Evolutionary conservation across 2,329 filamentous ascomycete species (phyloP).

Genomic region (Colletotrichum sp.): DNA sequence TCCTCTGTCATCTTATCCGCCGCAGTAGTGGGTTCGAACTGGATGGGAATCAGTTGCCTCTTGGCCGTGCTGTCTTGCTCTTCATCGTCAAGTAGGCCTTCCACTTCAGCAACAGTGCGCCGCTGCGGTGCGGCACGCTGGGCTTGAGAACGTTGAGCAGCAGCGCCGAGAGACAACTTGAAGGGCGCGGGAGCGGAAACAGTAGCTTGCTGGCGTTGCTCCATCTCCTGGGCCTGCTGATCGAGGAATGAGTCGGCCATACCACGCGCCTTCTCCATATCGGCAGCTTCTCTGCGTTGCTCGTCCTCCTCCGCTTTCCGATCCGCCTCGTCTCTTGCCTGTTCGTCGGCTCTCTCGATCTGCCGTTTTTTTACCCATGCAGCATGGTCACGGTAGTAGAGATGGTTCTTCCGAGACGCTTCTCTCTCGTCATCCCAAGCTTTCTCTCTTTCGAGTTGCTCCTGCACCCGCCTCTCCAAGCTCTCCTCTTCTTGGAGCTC

Average conservation of each 20-base stretch:
- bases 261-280: conserved; percentile 79
- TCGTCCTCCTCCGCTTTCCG: conserved; percentile 80
- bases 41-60: conserved; percentile 81
- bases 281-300: conserved; percentile 68
- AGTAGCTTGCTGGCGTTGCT: conserved; percentile 44
- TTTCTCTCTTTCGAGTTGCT: conserved; percentile 66
- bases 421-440: conserved; percentile 95
- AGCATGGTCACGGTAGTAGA: conserved; percentile 88
- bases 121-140: conserved; percentile 63
- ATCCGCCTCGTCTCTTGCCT: conserved; percentile 81
- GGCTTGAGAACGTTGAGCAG: conserved; percentile 74
- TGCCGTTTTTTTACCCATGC: conserved; percentile 85
- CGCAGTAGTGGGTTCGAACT: conserved; percentile 74
- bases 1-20: conserved; percentile 79
- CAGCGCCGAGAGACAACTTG: conserved; percentile 90
- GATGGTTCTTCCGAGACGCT: conserved; percentile 70
- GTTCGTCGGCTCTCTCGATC: conserved; percentile 75
- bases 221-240: conserved; percentile 80
- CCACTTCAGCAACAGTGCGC: conserved; percentile 90
- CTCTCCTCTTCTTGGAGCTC: conserved; percentile 77
- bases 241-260: conserved; percentile 93
- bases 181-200: conserved; percentile 72
- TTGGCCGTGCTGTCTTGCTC: conserved; percentile 77
- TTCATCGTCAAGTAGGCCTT: conserved; percentile 93
- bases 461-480: conserved; percentile 69